phyloP scores from a whole-genome alignment of 83 land plant genomes.

The Thuja plicata region DNA sequence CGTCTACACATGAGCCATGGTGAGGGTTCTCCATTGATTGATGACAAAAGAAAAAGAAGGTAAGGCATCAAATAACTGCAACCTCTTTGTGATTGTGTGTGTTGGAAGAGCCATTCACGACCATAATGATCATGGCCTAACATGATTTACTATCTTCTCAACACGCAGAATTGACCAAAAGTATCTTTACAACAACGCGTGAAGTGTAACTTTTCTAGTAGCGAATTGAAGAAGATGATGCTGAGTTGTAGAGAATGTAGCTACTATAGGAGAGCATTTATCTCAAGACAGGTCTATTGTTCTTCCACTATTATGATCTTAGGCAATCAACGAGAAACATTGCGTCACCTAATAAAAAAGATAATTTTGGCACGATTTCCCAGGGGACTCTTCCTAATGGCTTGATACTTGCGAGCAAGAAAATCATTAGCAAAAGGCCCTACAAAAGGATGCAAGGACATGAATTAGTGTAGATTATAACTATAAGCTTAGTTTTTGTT shows the following conservation, averaged over 20 bases:
- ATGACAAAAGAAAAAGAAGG: neutral
- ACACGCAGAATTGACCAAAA: neutral
- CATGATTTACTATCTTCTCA: neutral
- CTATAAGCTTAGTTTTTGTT: no score
- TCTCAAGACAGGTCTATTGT: neutral
- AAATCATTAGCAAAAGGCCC: no score
- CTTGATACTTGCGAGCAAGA: no score
- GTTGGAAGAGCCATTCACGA: neutral
- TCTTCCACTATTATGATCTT: slow-evolving; percentile 33
- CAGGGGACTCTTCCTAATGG: no score
- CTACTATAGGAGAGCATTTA: neutral
- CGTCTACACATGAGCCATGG: neutral
- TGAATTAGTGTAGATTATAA: no score
- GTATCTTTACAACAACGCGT: neutral
- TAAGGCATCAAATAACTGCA: neutral
- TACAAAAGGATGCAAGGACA: no score
- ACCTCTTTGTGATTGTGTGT: neutral
- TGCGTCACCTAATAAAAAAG: no score
- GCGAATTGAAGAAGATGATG: no score
- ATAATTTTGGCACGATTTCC: no score
- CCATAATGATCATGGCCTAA: neutral
- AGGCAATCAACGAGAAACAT: slow-evolving; percentile 28
- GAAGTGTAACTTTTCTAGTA: neutral
- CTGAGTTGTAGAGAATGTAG: slow-evolving; percentile 2
- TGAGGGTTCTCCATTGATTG: neutral